Conservation (phyloP, 148 eudicot genomes). For the Rhododendron williamsianum region DNA sequence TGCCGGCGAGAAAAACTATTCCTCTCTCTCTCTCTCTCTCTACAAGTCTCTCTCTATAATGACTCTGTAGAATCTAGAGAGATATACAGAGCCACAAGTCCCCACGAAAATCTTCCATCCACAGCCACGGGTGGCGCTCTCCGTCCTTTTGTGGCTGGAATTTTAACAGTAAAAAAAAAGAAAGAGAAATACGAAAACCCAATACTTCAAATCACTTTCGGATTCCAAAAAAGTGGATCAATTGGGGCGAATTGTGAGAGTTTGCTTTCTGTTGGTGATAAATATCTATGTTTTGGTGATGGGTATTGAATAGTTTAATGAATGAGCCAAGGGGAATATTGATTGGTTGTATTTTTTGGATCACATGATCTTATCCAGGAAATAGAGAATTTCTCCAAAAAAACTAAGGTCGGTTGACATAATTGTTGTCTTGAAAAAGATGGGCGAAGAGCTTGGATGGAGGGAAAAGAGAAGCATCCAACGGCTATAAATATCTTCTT, state of each 20-base stretch:
- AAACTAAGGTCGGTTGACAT: neutral
- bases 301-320: neutral
- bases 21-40: constrained; percentile 7
- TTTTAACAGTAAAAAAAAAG: neutral
- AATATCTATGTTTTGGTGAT: neutral
- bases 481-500: neutral
- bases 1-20: neutral
- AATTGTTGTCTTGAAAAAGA: neutral
- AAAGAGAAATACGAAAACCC: neutral
- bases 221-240: neutral
- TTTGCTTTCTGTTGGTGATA: neutral
- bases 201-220: constrained; percentile 3
- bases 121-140: neutral
- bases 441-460: neutral
- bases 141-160: neutral
- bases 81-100: neutral
- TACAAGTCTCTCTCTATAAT: neutral
- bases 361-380: constrained; percentile 8
- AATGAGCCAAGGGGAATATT: neutral
- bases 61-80: neutral
- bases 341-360: neutral
- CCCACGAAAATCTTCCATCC: constrained; percentile 6
- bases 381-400: neutral
- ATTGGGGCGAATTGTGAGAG: neutral
- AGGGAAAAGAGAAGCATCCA: neutral